Conservation (phyloP, 495 filamentous ascomycete species). For the Hyphodiscus hymeniophilus region DNA sequence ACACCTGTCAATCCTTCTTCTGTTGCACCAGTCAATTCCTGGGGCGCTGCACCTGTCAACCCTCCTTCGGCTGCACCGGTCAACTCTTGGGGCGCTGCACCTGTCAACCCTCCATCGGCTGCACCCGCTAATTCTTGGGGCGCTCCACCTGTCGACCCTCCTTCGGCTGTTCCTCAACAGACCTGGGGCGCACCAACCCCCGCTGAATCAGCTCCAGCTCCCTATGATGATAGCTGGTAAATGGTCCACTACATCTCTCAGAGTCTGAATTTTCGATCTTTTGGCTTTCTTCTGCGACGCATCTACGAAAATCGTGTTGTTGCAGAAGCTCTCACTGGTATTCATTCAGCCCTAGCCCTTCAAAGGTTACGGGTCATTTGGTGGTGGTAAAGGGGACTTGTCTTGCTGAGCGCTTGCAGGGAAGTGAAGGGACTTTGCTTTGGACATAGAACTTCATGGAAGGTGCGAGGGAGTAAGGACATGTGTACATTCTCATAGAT, state of each 20-base stretch:
- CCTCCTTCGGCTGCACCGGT: not conserved
- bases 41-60: not conserved
- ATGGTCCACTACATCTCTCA: no score
- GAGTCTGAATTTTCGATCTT: no score
- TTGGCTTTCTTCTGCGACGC: no score
- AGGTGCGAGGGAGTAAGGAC: no score
- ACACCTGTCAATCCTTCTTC: not conserved
- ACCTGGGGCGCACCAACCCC: not conserved
- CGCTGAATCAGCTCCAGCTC: not conserved
- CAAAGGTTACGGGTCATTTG: no score
- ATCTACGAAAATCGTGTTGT: no score
- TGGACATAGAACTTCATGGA: not conserved
- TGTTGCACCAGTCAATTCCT: not conserved
- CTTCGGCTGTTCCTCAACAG: not conserved
- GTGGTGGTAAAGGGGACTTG: not conserved
- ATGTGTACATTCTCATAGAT: not conserved
- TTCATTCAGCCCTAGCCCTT: no score
- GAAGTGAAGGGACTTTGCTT: not conserved
- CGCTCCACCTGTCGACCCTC: not conserved
- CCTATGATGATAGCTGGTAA: no score
- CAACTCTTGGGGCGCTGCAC: not conserved
- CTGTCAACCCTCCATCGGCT: not conserved
- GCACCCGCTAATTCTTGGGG: constrained; percentile 1
- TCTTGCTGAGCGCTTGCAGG: not conserved
- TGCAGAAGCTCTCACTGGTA: not conserved